Evolutionary conservation across 352 stramenopile genomes (phyloP).

Genomic region (Ophiocytium majus): DNA sequence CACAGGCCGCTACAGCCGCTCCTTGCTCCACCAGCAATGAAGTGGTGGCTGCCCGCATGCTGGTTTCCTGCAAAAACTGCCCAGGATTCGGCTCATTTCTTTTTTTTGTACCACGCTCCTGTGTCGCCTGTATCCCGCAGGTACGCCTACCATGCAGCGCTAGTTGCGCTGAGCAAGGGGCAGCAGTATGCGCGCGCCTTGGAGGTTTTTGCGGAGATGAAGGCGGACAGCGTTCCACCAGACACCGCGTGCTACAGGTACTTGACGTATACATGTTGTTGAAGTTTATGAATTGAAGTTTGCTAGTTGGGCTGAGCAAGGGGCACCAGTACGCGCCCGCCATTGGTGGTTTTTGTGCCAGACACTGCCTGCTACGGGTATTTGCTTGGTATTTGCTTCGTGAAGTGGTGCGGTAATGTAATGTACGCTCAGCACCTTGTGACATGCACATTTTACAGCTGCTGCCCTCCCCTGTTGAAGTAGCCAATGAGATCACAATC

Average conservation of each 20-base stretch:
- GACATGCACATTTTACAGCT: too few relatives aligned
- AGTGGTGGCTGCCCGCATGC: not conserved
- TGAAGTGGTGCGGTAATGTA: too few relatives aligned
- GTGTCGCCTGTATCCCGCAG: conserved; percentile 24
- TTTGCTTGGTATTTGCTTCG: too few relatives aligned
- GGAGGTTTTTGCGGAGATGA: conserved; percentile 37
- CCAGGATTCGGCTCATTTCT: not conserved
- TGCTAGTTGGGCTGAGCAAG: too few relatives aligned
- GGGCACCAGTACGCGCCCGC: too few relatives aligned
- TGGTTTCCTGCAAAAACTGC: not conserved
- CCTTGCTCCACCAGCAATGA: too few relatives aligned
- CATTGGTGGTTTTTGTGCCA: too few relatives aligned
- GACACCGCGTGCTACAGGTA: conserved; percentile 42
- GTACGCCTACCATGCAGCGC: conserved; percentile 46
- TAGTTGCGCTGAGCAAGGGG: conserved; percentile 41
- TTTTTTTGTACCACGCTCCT: not conserved
- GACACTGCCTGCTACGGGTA: too few relatives aligned
- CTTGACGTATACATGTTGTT: not conserved
- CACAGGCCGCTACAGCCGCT: too few relatives aligned
- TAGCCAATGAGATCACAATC: too few relatives aligned
- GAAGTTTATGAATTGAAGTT: conserved; percentile 2
- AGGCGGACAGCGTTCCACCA: conserved; percentile 19
- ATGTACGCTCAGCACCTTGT: too few relatives aligned
- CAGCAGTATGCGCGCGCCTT: conserved; percentile 27
- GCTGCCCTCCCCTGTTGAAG: too few relatives aligned